Conservation (phyloP, 2,329 filamentous ascomycete genomes). For the Gaeumannomyces tritici region DNA sequence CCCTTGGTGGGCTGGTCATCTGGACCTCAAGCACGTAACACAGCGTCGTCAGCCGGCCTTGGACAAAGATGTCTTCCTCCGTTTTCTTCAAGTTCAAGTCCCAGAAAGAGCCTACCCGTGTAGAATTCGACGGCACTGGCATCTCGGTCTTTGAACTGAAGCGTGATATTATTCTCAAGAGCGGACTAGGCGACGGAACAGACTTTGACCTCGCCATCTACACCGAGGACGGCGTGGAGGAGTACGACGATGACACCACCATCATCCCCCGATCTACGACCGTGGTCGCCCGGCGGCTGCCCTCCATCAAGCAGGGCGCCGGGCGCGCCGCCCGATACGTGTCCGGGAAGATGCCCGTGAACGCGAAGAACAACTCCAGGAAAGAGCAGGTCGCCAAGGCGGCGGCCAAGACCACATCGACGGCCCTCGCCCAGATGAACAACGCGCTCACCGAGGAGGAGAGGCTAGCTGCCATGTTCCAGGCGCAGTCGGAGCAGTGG, state of each 20-base stretch:
- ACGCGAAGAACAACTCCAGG: constrained; percentile 70
- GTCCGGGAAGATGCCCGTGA: constrained; percentile 87
- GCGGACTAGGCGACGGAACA: constrained; percentile 85
- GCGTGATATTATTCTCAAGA: constrained; percentile 93
- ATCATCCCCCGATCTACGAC: constrained; percentile 93
- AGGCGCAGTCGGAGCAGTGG: constrained; percentile 85
- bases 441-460: constrained; percentile 86
- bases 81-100: constrained; percentile 99
- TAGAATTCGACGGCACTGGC: constrained; percentile 94
- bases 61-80: constrained; percentile 73
- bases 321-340: constrained; percentile 92
- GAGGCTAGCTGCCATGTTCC: constrained; percentile 85
- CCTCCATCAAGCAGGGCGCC: constrained; percentile 74
- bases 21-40: constrained; percentile 2
- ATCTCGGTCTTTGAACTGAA: constrained; percentile 98
- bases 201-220: constrained; percentile 96
- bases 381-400: constrained; percentile 54
- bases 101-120: constrained; percentile 86
- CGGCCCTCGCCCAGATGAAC: constrained; percentile 56
- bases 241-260: constrained; percentile 96
- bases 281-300: constrained; percentile 79
- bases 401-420: constrained; percentile 43
- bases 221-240: constrained; percentile 88
- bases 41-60: constrained; percentile 4
- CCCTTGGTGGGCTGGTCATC: neutral